phyloP scores from a whole-genome alignment of 1,284 basidiomycete species.

The Agroathelia rolfsii region DNA sequence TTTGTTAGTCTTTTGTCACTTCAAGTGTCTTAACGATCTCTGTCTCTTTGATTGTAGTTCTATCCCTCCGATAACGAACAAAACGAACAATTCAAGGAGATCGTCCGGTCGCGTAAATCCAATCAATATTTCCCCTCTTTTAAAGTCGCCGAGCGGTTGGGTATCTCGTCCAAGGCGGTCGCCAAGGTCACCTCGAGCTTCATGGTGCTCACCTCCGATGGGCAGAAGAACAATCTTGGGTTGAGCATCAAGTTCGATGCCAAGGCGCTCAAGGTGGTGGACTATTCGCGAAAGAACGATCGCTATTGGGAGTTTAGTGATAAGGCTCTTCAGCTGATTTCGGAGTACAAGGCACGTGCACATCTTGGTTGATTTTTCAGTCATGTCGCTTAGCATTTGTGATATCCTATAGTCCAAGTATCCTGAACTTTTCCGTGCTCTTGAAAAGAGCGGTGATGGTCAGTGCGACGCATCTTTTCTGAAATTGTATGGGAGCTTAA shows the following conservation, averaged over 20 bases:
- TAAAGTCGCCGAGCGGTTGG: conserved; percentile 59
- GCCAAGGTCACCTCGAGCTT: conserved; percentile 91
- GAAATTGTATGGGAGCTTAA: conserved; percentile 5
- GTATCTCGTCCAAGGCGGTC: conserved; percentile 66
- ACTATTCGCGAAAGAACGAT: conserved; percentile 82
- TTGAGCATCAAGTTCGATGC: conserved; percentile 95
- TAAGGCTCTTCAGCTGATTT: conserved; percentile 73
- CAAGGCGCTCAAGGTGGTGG: conserved; percentile 92
- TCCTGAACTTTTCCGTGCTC: conserved; percentile 69
- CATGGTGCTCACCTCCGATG: conserved; percentile 69
- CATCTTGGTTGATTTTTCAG: conserved; percentile 1
- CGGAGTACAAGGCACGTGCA: conserved; percentile 75
- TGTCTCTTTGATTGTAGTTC: conserved; percentile 43
- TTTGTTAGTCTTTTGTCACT: conserved; percentile 4
- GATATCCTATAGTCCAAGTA: conserved; percentile 43
- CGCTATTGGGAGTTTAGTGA: conserved; percentile 92
- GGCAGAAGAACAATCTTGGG: conserved; percentile 85
- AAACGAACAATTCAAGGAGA: conserved; percentile 64
- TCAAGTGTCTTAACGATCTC: conserved; percentile 6
- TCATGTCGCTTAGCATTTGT: conserved; percentile 3
- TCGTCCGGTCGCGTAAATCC: conserved; percentile 47
- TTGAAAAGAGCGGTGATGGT: conserved; percentile 69
- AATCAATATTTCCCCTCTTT: conserved; percentile 71
- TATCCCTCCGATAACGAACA: conserved; percentile 76
- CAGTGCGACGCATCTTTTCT: conserved; percentile 14